Evolutionary conservation across 305 asterid species (phyloP), one percentile per base, ranked within the genome.

Genomic region (Fraxinus greggii): DNA sequence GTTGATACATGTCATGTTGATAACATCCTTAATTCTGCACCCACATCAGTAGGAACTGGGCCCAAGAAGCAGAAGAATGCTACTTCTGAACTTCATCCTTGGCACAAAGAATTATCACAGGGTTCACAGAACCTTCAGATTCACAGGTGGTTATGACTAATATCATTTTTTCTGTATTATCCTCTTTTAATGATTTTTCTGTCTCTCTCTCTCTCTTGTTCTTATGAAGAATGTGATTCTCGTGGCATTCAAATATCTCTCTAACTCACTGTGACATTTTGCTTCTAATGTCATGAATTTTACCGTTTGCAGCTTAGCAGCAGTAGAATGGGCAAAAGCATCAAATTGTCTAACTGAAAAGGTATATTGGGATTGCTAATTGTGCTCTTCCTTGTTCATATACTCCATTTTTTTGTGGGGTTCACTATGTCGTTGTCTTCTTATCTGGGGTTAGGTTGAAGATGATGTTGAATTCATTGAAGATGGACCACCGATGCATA

Each of bases 31-130:
- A 86, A 83, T 72, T 79, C 91, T n/a, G 67, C 78, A 61, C 86
- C 91, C 29, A 70, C 89, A 9, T 78, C 88, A 2, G 81, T 76
- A 78, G 87, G 83, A 26, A 79, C 79, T 76, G 91, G 78, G 83
- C 91, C 93, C 77, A 88, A 90, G 85, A 95, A 95, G 90, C 97
- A 93, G 33, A 91, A 87, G 89, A 88, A 80, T 86, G 90, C 88
- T 81, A 84, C 93, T 61, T 88, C 86, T 79, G 90, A 88, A 83
- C 89, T 84, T 85, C 85, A 79, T 80, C 91, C 98, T 38, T 95
- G 98, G 97, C 82, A 82, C 88, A 89, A 87, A 84, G 94, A 92
- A 88, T 91, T 93, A 83, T 84, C 88, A 38, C 88, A 84, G 79
- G 89, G 88, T 63, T 78, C 91, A 61, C 86, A 32, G 80, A 81